phyloP scores from a whole-genome alignment of 1,284 basidiomycete genomes.

The Sanghuangporus baumii region DNA sequence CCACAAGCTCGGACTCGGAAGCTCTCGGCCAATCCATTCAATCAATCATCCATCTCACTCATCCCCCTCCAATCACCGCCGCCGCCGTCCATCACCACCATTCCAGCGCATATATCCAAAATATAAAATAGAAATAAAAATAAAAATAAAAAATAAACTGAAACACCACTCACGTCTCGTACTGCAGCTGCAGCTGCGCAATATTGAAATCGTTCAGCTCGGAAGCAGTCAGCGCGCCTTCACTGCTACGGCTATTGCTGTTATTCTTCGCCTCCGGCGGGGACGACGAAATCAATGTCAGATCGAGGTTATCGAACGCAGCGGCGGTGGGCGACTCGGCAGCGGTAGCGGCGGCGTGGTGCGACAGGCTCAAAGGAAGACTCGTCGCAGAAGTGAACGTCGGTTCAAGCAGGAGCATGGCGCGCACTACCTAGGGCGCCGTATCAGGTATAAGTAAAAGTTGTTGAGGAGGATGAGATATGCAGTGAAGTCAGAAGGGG shows the following conservation, averaged over 20 bases:
- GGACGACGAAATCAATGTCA: neutral
- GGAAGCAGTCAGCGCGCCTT: neutral
- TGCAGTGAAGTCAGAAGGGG: neutral
- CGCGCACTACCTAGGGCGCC: neutral
- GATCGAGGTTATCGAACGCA: neutral
- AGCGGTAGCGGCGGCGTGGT: neutral
- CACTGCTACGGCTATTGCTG: neutral
- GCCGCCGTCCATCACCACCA: neutral
- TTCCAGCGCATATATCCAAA: neutral
- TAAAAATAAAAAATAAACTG: neutral
- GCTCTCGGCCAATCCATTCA: neutral
- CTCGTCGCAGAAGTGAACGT: neutral
- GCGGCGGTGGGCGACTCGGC: neutral
- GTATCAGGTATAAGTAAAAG: neutral
- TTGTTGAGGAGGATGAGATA: neutral
- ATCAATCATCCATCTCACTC: neutral
- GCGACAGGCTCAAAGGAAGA: neutral
- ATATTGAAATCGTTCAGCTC: constrained; percentile 15
- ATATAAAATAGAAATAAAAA: neutral
- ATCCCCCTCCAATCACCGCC: neutral
- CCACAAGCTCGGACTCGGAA: neutral
- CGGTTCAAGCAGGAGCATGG: constrained; percentile 2
- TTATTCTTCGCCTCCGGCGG: neutral
- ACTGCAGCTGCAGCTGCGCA: constrained; percentile 13
- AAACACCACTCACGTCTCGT: constrained; percentile 8